Percentiles rank a stretch among this genome's conserved stretches.
Conservation (phyloP, 1,139 yeast genomes). For the Blastobotrys malaysiensis region DNA sequence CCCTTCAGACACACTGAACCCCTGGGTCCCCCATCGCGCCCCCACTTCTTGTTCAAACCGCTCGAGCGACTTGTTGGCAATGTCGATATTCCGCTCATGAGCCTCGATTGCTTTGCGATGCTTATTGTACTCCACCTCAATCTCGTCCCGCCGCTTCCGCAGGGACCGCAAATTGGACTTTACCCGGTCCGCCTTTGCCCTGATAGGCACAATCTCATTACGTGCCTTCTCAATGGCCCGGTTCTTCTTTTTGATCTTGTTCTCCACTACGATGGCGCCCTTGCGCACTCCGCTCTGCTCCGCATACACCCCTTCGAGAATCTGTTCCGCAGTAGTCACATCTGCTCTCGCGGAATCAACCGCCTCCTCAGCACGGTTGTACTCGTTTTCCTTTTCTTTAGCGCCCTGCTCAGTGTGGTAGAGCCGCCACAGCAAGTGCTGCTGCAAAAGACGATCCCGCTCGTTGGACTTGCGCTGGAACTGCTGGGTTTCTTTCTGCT, state of each 20-base stretch:
- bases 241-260: slow-evolving; percentile 38
- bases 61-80: slow-evolving; percentile 41
- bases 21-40: slow-evolving; percentile 25
- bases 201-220: slow-evolving; percentile 51
- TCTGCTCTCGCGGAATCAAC: slow-evolving; percentile 34
- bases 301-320: slow-evolving; percentile 15
- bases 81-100: slow-evolving; percentile 46
- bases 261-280: slow-evolving; percentile 39
- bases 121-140: slow-evolving; percentile 47
- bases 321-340: slow-evolving; percentile 14
- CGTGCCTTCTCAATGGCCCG: slow-evolving; percentile 42
- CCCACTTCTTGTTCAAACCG: slow-evolving; percentile 42
- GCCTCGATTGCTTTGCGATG: slow-evolving; percentile 45
- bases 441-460: slow-evolving; percentile 41
- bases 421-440: slow-evolving; percentile 57
- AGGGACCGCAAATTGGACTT: slow-evolving; percentile 45
- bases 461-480: slow-evolving; percentile 53
- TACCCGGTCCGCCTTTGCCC: slow-evolving; percentile 48
- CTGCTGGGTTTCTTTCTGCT: slow-evolving; percentile 63
- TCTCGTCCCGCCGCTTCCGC: slow-evolving; percentile 48
- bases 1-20: slow-evolving; percentile 40
- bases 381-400: slow-evolving; percentile 20
- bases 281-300: slow-evolving; percentile 18
- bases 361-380: slow-evolving; percentile 16
- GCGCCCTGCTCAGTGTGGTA: slow-evolving; percentile 55